Conservation (phyloP, 2,329 filamentous ascomycete species). For the Drechslera avenae region DNA sequence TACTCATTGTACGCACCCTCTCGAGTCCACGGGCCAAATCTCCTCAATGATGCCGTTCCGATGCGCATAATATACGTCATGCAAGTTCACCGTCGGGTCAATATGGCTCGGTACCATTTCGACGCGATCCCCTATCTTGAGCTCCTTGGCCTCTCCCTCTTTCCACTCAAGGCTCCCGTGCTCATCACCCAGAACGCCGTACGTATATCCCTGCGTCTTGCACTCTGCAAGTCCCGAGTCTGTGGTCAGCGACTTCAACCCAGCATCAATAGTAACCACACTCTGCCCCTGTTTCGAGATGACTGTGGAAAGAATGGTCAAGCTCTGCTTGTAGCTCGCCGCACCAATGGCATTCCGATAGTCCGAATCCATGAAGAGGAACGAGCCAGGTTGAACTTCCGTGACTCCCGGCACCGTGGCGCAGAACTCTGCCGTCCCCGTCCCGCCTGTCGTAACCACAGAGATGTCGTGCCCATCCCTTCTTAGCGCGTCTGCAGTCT, state of each 20-base stretch:
- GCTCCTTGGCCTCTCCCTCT: slow-evolving; percentile 40
- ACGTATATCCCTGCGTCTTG: slow-evolving; percentile 49
- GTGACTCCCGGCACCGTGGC: slow-evolving; percentile 57
- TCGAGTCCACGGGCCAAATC: slow-evolving; percentile 58
- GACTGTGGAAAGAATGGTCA: slow-evolving; percentile 57
- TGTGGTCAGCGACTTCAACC: slow-evolving; percentile 58
- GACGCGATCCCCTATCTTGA: slow-evolving; percentile 55
- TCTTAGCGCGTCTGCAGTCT: slow-evolving; percentile 52
- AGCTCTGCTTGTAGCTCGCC: slow-evolving; percentile 54
- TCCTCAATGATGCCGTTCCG: slow-evolving; percentile 56
- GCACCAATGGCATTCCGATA: slow-evolving; percentile 59
- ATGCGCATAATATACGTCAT: slow-evolving; percentile 59
- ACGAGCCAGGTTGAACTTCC: slow-evolving; percentile 61
- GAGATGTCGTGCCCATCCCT: slow-evolving; percentile 52
- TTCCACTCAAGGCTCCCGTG: slow-evolving; percentile 57
- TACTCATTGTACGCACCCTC: slow-evolving; percentile 57
- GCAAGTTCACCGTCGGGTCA: slow-evolving; percentile 60
- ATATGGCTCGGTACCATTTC: slow-evolving; percentile 63
- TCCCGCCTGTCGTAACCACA: slow-evolving; percentile 60
- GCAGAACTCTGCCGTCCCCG: slow-evolving; percentile 61
- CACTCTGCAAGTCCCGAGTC: slow-evolving; percentile 59
- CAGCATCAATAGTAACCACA: slow-evolving; percentile 56
- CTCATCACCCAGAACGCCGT: slow-evolving; percentile 57
- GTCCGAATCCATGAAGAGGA: slow-evolving; percentile 64
- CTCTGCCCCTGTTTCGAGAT: slow-evolving; percentile 55